phyloP scores from a whole-genome alignment of 208 protist genomes.

The Crithidia brevicula region DNA sequence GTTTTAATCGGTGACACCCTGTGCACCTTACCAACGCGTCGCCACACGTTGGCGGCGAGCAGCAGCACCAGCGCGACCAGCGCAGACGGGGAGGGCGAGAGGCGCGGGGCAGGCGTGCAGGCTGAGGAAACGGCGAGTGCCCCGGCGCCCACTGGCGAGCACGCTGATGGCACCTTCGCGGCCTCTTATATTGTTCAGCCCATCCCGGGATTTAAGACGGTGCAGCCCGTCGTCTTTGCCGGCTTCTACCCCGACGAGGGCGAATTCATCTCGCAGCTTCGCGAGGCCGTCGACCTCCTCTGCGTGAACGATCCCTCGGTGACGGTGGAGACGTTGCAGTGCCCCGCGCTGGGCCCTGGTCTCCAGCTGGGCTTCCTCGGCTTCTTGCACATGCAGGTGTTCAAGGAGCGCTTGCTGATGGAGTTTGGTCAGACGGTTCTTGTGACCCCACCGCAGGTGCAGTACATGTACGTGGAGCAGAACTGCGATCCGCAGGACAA shows the following conservation, averaged over 20 bases:
- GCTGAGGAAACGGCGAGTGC: background rate
- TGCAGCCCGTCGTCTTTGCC: conserved; percentile 95
- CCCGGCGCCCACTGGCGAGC: background rate
- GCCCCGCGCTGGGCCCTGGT: conserved; percentile 90
- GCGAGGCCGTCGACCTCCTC: conserved; percentile 92
- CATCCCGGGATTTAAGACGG: conserved; percentile 72
- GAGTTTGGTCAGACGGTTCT: conserved; percentile 94
- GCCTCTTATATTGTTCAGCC: conserved; percentile 27
- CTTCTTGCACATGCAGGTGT: conserved; percentile 98
- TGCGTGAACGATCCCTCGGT: conserved; percentile 96
- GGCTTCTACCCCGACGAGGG: conserved; percentile 96
- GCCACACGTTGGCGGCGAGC: conserved; percentile 28
- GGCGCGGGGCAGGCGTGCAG: no score
- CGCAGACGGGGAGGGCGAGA: no score
- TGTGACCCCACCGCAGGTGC: conserved; percentile 94
- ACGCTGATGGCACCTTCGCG: background rate
- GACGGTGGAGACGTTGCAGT: conserved; percentile 80
- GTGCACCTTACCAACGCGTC: conserved; percentile 65
- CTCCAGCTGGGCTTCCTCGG: conserved; percentile 98
- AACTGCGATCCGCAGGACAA: conserved; percentile 36
- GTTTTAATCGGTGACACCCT: conserved; percentile 96
- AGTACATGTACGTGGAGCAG: conserved; percentile 80
- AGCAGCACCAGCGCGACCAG: no score
- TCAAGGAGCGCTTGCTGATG: conserved; percentile 93
- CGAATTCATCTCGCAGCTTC: conserved; percentile 84